Percentiles rank a stretch among this genome's conserved stretches.
phyloP scores from a whole-genome alignment of 1,284 basidiomycete species.

The Rhodotorula sp. region DNA sequence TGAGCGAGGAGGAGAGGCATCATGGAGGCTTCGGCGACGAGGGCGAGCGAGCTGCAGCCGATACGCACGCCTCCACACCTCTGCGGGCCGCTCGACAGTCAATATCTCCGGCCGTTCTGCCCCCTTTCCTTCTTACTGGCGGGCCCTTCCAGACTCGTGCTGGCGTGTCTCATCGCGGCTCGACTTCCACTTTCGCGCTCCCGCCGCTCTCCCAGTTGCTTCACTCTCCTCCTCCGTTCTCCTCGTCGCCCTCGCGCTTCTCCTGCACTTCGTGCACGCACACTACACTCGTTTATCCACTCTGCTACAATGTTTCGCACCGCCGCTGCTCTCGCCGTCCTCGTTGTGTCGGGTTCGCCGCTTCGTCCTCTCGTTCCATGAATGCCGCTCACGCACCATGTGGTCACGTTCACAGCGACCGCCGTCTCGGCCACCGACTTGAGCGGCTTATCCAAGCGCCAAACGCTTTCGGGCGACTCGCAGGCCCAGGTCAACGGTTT shows the following conservation, averaged over 20 bases:
- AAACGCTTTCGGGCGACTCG: background rate
- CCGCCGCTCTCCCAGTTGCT: background rate
- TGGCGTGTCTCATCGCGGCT: no score
- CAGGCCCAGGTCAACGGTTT: conserved; percentile 11
- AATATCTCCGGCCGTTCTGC: no score
- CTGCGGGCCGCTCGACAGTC: no score
- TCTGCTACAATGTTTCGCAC: background rate
- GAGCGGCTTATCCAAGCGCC: conserved; percentile 4
- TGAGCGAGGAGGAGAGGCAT: no score
- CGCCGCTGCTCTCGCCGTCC: background rate
- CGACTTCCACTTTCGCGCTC: no score
- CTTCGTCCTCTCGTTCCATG: background rate
- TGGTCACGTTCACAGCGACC: background rate
- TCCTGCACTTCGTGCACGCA: background rate
- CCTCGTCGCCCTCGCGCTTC: background rate
- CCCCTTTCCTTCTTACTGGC: no score
- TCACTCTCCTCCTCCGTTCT: background rate
- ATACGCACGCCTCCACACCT: no score
- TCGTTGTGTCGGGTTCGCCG: background rate
- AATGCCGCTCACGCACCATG: background rate
- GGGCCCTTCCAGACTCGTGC: no score
- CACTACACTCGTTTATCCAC: background rate
- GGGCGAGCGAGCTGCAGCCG: no score
- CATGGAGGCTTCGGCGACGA: no score
- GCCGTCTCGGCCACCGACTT: background rate